phyloP scores from a whole-genome alignment of 495 filamentous ascomycete genomes.

The Usnea hakonensis region DNA sequence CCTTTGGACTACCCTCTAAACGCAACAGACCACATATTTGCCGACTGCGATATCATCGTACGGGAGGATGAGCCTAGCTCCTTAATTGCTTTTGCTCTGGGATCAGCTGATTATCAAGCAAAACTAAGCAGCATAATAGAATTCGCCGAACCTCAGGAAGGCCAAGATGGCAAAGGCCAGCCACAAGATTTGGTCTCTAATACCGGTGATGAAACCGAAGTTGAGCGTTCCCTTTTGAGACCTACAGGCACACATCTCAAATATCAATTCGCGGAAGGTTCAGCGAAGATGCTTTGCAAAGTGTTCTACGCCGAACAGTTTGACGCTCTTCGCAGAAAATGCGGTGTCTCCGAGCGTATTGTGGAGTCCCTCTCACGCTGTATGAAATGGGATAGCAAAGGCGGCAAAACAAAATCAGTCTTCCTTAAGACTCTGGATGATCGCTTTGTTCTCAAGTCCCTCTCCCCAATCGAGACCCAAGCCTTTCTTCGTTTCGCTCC shows the following conservation, averaged over 20 bases:
- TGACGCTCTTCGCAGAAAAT: conserved; percentile 86
- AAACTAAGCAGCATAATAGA: conserved; percentile 69
- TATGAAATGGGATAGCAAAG: conserved; percentile 96
- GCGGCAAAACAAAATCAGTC: conserved; percentile 96
- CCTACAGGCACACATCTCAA: conserved; percentile 84
- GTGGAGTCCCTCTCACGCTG: conserved; percentile 92
- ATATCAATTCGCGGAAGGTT: conserved; percentile 86
- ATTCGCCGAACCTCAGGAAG: conserved; percentile 39
- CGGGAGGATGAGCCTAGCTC: conserved; percentile 97
- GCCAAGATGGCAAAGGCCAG: conserved; percentile 19
- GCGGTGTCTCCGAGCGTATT: conserved; percentile 85
- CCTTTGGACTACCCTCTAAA: conserved; percentile 86
- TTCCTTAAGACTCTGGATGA: conserved; percentile 96
- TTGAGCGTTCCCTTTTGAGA: conserved; percentile 71
- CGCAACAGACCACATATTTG: conserved; percentile 86
- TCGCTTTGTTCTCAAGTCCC: conserved; percentile 81
- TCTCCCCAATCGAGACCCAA: conserved; percentile 82
- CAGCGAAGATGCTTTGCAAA: conserved; percentile 92
- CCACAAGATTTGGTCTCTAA: conserved; percentile 23
- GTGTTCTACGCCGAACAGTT: conserved; percentile 98
- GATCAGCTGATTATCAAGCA: conserved; percentile 71
- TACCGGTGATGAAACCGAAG: conserved; percentile 44
- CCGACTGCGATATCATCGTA: conserved; percentile 95
- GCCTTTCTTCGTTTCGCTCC: conserved; percentile 93
- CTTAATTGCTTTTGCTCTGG: conserved; percentile 84